A percentile compares a stretch with the other conserved stretches of the same genome.
Evolutionary conservation across 495 filamentous ascomycete species (phyloP).

Genomic region (Neurospora sp.): DNA sequence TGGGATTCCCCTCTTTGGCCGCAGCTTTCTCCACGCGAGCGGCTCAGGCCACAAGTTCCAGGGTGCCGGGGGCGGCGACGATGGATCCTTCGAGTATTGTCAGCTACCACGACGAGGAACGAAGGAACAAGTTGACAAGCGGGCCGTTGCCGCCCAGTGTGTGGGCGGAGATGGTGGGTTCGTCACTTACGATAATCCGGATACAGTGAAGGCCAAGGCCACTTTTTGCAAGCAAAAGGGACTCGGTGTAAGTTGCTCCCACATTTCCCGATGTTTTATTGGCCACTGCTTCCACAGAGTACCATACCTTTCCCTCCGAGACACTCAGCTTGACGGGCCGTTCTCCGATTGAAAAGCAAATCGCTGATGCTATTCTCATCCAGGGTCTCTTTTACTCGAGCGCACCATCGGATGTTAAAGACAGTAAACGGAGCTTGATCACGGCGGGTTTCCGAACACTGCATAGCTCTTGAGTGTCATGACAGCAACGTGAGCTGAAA

Average conservation of each 20-base stretch:
- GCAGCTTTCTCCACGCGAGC: conserved; percentile 62
- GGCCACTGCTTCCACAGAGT: neutral
- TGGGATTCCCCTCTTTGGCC: conserved; percentile 71
- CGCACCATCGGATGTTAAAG: conserved; percentile 65
- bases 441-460: conserved; percentile 63
- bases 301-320: neutral
- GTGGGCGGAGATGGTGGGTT: conserved; percentile 76
- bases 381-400: conserved; percentile 87
- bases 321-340: neutral
- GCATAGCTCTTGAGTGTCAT: conserved; percentile 38
- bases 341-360: conserved; percentile 4
- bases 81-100: conserved; percentile 75
- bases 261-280: neutral
- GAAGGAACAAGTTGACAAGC: conserved; percentile 60
- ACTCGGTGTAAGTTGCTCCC: conserved; percentile 45
- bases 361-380: neutral
- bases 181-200: conserved; percentile 76
- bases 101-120: conserved; percentile 60
- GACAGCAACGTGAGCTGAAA: neutral
- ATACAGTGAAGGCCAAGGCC: conserved; percentile 77
- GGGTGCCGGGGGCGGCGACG: conserved; percentile 55
- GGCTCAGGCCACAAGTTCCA: conserved; percentile 54
- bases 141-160: conserved; percentile 61
- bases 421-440: conserved; percentile 57
- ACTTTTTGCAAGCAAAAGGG: conserved; percentile 65